Evolutionary conservation across 176 grass and related monocot species (phyloP), one percentile per base, ranked within the genome.

Genomic region (Hsuehochloa calcarea): DNA sequence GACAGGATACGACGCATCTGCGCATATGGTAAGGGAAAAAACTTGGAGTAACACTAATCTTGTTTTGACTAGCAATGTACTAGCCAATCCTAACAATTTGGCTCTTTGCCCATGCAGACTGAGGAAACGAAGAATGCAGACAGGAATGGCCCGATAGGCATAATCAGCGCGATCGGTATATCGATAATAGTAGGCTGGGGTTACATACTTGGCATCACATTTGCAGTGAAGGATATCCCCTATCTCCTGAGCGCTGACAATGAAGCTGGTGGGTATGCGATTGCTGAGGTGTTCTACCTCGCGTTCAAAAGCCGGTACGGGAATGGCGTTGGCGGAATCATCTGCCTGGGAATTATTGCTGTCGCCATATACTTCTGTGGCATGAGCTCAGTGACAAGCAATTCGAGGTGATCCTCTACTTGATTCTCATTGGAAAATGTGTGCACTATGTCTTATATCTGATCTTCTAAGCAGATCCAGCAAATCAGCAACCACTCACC

Each of bases 41-140:
- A 15, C 1, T 15, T 64, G 12, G 13, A 75, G 73, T 5, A 31
- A 27, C 9, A 64, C 22, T 15, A 63, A 16, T 22, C 5, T 10
- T 26, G 4, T 68, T 68, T 0, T 45, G 35, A 26, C 5, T 16
- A 40, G 17, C 14, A 72, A 12, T 55, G 22, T 63, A 0, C 31
- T 41, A 6, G 46, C 2, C 20, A 26, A 54, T 37, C 8, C 64
- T 82, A 56, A 72, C 38, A 64, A 15, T 64, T 64, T 15, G 35
- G 26, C 16, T 58, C 65, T 41, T 79, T 82, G 68, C 14, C 86
- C 10, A 50, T 77, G 43, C 73, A 95, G 93, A 95, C 93, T 1
- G 96, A 98, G 63, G 93, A 98, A 61, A 95, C 96, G 1, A 98
- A 96, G 22, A 95, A 87, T 4, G 91, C 89, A 5, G 96, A 98